These are phyloP conservation scores for Saturnispora sanitii DNA, from an alignment of 805 yeast species.

Conservation along the genomic window DNA sequence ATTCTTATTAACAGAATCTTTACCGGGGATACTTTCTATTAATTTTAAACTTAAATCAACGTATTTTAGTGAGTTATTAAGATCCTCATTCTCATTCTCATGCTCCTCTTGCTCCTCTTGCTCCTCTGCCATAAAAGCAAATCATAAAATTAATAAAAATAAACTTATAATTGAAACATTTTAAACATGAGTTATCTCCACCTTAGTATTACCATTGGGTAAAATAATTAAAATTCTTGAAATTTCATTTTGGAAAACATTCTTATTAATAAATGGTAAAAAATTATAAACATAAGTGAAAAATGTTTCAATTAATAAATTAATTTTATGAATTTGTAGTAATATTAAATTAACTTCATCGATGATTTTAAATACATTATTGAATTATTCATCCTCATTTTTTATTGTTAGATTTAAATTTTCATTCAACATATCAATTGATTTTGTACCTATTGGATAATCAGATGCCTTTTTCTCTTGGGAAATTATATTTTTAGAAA, in stretches of 20 bases:
- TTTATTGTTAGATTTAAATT: background rate
- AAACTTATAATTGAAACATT: conserved; percentile 29
- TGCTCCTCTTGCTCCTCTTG: no score
- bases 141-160: conserved; percentile 31
- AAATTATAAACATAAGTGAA: conserved; percentile 38
- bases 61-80: conserved; percentile 16
- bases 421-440: conserved; percentile 1
- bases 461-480: conserved; percentile 1
- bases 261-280: conserved; percentile 40
- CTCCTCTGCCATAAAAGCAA: conserved; percentile 31
- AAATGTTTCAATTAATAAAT: conserved; percentile 35
- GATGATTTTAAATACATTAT: conserved; percentile 11
- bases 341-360: conserved; percentile 26
- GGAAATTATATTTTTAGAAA: background rate
- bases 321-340: conserved; percentile 32
- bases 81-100: conserved; percentile 17
- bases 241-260: conserved; percentile 32
- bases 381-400: background rate
- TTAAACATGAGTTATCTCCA: conserved; percentile 19
- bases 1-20: conserved; percentile 28
- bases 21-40: conserved; percentile 25
- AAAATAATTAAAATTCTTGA: conserved; percentile 22
- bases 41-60: conserved; percentile 30
- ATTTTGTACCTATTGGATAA: background rate
- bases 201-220: conserved; percentile 15